Conservation (phyloP, 768 basidiomycete species). For the Chalciporus pseudorubinellus region DNA sequence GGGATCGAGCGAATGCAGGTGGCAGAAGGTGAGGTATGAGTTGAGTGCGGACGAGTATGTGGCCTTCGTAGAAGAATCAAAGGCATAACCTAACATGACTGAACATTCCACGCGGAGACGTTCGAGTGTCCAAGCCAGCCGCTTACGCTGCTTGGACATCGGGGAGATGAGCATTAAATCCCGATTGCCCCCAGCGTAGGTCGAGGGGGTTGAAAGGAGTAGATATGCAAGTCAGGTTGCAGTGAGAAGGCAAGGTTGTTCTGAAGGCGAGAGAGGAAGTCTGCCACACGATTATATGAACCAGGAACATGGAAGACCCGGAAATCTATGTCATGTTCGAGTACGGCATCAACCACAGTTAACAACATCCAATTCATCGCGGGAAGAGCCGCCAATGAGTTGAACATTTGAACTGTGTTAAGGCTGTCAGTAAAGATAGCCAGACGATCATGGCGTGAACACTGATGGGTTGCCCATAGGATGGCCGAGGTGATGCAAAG, state of each 20-base stretch:
- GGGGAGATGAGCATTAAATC: background rate
- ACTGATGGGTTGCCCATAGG: background rate
- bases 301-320: conserved; percentile 28
- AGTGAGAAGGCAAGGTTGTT: conserved; percentile 13
- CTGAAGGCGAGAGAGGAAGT: conserved; percentile 18
- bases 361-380: conserved; percentile 18
- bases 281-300: conserved; percentile 23
- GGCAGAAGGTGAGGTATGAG: conserved; percentile 34
- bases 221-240: background rate
- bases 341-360: conserved; percentile 3
- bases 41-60: conserved; percentile 33
- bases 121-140: no score
- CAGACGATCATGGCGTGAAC: background rate
- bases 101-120: conserved; percentile 13
- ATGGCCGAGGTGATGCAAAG: background rate
- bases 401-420: conserved; percentile 37
- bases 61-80: conserved; percentile 17
- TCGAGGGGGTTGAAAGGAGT: conserved; percentile 26
- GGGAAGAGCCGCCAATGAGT: conserved; percentile 12
- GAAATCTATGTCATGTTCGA: conserved; percentile 13
- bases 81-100: conserved; percentile 22
- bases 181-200: conserved; percentile 25
- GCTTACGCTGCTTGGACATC: no score
- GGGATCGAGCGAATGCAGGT: conserved; percentile 25
- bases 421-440: conserved; percentile 31